Conservation (phyloP, 306 rosid species). For the Gastrolobium villosum region DNA sequence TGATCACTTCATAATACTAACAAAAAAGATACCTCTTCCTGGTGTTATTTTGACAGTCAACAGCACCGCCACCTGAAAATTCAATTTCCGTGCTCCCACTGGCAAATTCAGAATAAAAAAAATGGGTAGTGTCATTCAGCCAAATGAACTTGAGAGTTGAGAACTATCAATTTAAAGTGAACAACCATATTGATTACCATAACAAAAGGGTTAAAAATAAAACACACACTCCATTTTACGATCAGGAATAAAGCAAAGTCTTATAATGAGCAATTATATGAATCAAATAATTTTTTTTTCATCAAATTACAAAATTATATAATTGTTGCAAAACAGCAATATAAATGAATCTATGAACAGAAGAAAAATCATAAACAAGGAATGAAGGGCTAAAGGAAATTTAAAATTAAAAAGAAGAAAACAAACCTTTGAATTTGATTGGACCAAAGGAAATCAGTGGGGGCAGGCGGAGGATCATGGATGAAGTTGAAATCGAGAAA, state of each 20-base stretch:
- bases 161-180: not conserved
- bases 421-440: conserved; percentile 52
- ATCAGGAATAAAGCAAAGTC: not conserved
- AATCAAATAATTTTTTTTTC: not conserved
- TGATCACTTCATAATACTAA: conserved; percentile 34
- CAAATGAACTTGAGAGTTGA: conserved; percentile 6
- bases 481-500: conserved; percentile 67
- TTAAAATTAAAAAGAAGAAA: not conserved
- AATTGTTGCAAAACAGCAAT: not conserved
- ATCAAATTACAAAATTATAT: not conserved
- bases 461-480: conserved; percentile 49
- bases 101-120: conserved; percentile 7
- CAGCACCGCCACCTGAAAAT: conserved; percentile 52
- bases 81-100: conserved; percentile 60
- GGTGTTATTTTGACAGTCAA: conserved; percentile 48
- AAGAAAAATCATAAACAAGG: not conserved
- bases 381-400: not conserved
- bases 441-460: conserved; percentile 67
- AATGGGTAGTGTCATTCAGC: no score
- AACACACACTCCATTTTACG: not conserved
- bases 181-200: conserved; percentile 13
- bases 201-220: not conserved
- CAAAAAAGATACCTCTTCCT: conserved; percentile 73
- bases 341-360: not conserved
- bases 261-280: not conserved